A percentile compares a stretch with the other conserved stretches of the same genome.
These are phyloP conservation scores for Diphasiastrum complanatum DNA, from an alignment of 83 land plant species.

Conservation along the genomic window DNA sequence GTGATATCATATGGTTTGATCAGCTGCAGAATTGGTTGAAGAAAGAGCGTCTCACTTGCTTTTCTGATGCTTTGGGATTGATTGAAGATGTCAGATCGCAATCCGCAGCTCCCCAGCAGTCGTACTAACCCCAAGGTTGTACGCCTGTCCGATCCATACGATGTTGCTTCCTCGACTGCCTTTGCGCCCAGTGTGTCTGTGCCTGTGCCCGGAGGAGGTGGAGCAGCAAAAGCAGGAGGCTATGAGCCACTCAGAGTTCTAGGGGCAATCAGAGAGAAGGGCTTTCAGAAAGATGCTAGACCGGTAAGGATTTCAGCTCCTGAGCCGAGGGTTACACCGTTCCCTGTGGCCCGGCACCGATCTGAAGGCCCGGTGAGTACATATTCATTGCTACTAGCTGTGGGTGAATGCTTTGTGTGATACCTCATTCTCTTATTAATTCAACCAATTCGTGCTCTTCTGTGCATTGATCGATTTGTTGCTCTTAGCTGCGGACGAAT, in stretches of 20 bases:
- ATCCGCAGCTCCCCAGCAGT: too few species aligned
- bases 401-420: not conserved
- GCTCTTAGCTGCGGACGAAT: not conserved
- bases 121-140: too few species aligned
- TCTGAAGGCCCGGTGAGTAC: slow-evolving; percentile 39
- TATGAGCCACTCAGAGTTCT: slow-evolving; percentile 20
- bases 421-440: not conserved
- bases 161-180: too few species aligned
- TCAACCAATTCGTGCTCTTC: not conserved
- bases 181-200: too few species aligned
- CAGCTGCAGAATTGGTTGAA: too few species aligned
- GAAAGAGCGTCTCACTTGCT: too few species aligned
- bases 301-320: slow-evolving; percentile 16
- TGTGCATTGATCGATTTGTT: not conserved
- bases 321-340: slow-evolving; percentile 21
- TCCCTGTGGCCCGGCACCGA: slow-evolving; percentile 43
- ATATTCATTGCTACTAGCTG: not conserved
- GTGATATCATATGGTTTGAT: too few species aligned
- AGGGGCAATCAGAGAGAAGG: slow-evolving; percentile 35
- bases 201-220: not conserved
- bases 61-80: too few species aligned
- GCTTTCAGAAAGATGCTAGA: slow-evolving; percentile 5
- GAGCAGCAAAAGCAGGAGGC: not conserved
- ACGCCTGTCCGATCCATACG: too few species aligned
- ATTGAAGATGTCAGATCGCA: too few species aligned